A percentile compares a stretch with the other conserved stretches of the same genome.
Conservation (phyloP, 164 flowering plant species). For the Saururus chinensis region DNA sequence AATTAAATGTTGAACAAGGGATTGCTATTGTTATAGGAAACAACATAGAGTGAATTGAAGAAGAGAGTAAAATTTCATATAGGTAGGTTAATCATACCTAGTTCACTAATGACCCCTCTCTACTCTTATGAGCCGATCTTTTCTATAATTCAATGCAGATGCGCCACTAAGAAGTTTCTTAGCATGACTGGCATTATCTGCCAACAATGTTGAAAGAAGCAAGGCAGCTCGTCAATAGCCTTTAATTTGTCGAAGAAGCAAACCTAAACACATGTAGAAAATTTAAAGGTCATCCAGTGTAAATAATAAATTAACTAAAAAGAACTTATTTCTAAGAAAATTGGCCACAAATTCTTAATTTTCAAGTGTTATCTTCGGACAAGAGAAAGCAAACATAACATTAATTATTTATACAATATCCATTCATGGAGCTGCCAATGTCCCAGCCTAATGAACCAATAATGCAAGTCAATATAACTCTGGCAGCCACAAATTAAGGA, state of each 20-base stretch:
- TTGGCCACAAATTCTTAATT: not conserved
- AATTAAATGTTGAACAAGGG: not conserved
- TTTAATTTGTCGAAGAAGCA: slow-evolving; percentile 72
- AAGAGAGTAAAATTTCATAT: not conserved
- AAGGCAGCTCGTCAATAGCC: slow-evolving; percentile 80
- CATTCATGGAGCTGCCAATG: too few relatives aligned
- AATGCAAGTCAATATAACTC: too few relatives aligned
- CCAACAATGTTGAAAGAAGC: slow-evolving; percentile 49
- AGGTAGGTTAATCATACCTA: slow-evolving; percentile 32
- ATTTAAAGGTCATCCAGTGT: not conserved
- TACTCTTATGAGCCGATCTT: slow-evolving; percentile 26
- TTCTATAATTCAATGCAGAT: slow-evolving; percentile 32
- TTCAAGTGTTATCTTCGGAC: too few relatives aligned
- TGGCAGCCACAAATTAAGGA: not conserved
- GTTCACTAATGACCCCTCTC: slow-evolving; percentile 38
- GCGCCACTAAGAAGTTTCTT: slow-evolving; percentile 10
- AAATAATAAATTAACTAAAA: not conserved
- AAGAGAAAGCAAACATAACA: too few relatives aligned
- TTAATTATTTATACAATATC: too few relatives aligned
- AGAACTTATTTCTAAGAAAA: not conserved
- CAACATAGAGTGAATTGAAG: too few relatives aligned
- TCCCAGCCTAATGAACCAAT: too few relatives aligned
- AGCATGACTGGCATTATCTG: slow-evolving; percentile 20
- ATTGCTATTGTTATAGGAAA: not conserved
- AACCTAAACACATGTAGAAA: slow-evolving; percentile 25